Evolutionary conservation across 2,329 filamentous ascomycete species (phyloP).

Genomic region (Bipolaris oryzae): DNA sequence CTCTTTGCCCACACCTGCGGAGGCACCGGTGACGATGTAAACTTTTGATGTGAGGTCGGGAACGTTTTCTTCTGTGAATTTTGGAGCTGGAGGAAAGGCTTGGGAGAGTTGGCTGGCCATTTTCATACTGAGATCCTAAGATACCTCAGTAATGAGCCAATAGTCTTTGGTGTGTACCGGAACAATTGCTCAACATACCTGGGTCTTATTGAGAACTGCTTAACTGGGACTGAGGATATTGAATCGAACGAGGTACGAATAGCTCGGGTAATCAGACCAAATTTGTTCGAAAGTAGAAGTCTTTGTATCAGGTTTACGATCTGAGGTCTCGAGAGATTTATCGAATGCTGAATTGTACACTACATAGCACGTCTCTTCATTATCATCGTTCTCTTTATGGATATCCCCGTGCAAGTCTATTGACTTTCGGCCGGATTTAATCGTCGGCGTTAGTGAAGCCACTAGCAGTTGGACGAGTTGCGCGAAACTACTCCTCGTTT

Average conservation of each 20-base stretch:
- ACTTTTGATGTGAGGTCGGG: slow-evolving; percentile 52
- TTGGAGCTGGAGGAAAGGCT: slow-evolving; percentile 21
- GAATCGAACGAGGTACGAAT: no score
- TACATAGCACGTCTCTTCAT: not conserved
- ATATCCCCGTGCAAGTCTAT: no score
- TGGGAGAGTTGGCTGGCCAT: slow-evolving; percentile 28
- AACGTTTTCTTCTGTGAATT: slow-evolving; percentile 40
- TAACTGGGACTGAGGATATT: no score
- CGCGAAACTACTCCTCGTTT: not conserved
- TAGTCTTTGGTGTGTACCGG: no score
- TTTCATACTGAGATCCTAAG: not conserved
- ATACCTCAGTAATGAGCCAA: not conserved
- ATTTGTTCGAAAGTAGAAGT: no score
- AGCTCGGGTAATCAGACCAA: no score
- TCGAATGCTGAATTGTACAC: not conserved
- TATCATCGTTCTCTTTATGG: no score
- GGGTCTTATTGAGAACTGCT: no score
- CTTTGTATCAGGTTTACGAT: no score
- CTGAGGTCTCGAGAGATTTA: no score
- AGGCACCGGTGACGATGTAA: slow-evolving; percentile 60
- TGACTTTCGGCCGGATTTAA: not conserved
- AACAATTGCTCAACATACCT: not conserved
- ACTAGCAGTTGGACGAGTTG: not conserved
- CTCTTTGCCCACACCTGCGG: slow-evolving; percentile 59
- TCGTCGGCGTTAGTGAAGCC: not conserved